Base-by-base conservation (phyloP, 2,329 filamentous ascomycete genomes). In the Colletotrichum truncatum region DNA sequence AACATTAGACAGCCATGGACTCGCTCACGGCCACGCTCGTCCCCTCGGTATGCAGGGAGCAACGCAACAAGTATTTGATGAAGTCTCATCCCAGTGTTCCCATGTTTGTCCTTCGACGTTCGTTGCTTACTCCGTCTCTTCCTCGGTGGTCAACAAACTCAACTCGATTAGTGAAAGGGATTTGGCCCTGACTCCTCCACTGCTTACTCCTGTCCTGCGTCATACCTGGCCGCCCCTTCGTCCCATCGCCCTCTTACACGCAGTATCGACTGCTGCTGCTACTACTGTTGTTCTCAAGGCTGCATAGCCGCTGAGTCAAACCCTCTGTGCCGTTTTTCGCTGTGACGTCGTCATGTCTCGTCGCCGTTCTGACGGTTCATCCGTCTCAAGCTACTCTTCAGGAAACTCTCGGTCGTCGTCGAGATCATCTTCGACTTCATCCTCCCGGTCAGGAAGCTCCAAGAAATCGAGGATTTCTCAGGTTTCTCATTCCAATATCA, bases 401-500 rank as follows among this genome's bases (percentile, higher is more conserved):
- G 51, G 64, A 11, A 45, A 28, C 23, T 65, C 59, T 25, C 53
- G 58, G 21, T 55, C 66, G 9, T 64, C 59, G 11, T 68, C 63
- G n/a, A 49, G 66, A 16, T 67, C 66, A 6, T 64, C 53, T 1
- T 53, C 58, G 34, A 18, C 56, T 4, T 38, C 54, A 12, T 62
- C 49, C 18, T 62, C 56, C 4, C 52, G 52, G 26, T 67, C 65
- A n/a, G 62, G 55, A 11, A 53, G 57, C 26, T 69, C 66, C 48
- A 69, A 52, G 45, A 63, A 56, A 59, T 67, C 68, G 3, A 59
- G 55, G 18, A 59, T 58, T 10, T 69, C 68, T 11, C 49, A 54
- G n/a, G 30, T 53, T 9, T 67, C 67, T 5, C 61, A 67, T 26
- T 57, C 63, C 51, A 53, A 48, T n/a, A 61, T 69, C 23, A 55